Conservation (phyloP, 106 monocot genomes). For the Dendrobium huoshanense region DNA sequence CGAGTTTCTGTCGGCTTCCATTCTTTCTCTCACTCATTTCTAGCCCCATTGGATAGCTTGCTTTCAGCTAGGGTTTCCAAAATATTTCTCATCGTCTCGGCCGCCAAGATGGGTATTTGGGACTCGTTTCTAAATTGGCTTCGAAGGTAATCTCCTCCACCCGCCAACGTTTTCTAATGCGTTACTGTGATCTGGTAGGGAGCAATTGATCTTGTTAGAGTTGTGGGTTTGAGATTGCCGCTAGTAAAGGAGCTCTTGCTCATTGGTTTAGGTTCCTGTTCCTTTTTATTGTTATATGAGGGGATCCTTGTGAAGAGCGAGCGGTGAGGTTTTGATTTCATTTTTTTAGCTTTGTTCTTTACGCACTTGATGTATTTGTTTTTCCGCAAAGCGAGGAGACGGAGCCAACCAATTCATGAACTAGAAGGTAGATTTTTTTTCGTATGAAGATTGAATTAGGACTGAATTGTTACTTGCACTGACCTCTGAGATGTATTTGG, state of each 20-base stretch:
- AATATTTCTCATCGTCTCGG: neutral
- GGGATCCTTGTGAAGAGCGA: neutral
- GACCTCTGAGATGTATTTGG: neutral
- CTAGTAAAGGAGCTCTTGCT: neutral
- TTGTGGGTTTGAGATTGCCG: neutral
- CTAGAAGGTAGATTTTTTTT: neutral
- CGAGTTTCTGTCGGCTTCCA: no score
- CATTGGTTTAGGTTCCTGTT: neutral
- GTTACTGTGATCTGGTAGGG: neutral
- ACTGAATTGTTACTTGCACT: neutral
- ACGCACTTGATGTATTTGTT: neutral
- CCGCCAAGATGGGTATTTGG: slow-evolving; percentile 30
- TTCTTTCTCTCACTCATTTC: no score
- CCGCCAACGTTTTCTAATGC: no score
- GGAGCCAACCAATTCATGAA: neutral
- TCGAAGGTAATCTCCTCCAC: slow-evolving; percentile 20
- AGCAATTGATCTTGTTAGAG: neutral
- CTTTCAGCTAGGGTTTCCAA: slow-evolving; percentile 3
- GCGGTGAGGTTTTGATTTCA: neutral
- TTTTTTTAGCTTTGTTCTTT: neutral
- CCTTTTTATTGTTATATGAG: neutral
- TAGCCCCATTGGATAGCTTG: no score
- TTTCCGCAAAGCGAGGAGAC: neutral
- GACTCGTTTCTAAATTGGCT: slow-evolving; percentile 46
- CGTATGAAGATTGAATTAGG: neutral